A percentile compares a stretch with the other conserved stretches of the same genome.
Evolutionary conservation across 139 green algal genomes (phyloP).

Genomic region (Chlorella sp.): DNA sequence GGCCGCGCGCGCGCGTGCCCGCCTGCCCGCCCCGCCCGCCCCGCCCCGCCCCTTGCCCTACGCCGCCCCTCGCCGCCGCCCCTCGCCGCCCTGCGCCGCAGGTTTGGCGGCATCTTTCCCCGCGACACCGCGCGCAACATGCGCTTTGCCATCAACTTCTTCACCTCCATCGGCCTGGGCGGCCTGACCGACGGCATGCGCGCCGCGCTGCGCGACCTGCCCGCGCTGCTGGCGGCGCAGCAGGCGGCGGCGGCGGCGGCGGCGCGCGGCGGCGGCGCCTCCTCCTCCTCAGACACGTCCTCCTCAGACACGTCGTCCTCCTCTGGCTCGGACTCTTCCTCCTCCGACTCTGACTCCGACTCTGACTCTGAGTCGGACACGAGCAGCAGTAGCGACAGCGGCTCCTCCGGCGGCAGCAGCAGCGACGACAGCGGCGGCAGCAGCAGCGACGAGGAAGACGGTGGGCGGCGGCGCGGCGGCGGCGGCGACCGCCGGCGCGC

Average conservation of each 20-base stretch:
- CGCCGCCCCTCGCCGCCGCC: too few species aligned
- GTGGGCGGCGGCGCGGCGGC: too few species aligned
- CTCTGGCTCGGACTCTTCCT: background rate
- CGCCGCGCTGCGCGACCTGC: slow-evolving; percentile 71
- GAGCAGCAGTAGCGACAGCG: slow-evolving; percentile 6
- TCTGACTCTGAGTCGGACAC: too few species aligned
- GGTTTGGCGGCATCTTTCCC: slow-evolving; percentile 91
- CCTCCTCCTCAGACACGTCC: slow-evolving; percentile 9
- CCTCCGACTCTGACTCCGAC: background rate
- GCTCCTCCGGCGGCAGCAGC: slow-evolving; percentile 10
- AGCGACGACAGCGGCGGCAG: slow-evolving; percentile 2
- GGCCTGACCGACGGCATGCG: slow-evolving; percentile 94
- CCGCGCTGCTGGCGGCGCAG: slow-evolving; percentile 40
- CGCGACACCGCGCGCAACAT: slow-evolving; percentile 83
- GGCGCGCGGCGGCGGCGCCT: background rate
- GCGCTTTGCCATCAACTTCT: slow-evolving; percentile 99
- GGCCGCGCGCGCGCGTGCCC: too few species aligned
- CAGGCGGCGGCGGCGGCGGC: slow-evolving; percentile 30
- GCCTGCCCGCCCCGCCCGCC: too few species aligned
- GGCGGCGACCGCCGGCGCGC: too few species aligned
- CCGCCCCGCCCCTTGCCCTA: too few species aligned
- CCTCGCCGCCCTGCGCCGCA: slow-evolving; percentile 33
- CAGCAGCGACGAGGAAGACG: too few species aligned
- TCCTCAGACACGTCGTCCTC: slow-evolving; percentile 10
- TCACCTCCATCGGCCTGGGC: slow-evolving; percentile 98